Evolutionary conservation across 371 early-diverging fungal species (phyloP).

Genomic region (Thermomucor indicae-seudaticae): DNA sequence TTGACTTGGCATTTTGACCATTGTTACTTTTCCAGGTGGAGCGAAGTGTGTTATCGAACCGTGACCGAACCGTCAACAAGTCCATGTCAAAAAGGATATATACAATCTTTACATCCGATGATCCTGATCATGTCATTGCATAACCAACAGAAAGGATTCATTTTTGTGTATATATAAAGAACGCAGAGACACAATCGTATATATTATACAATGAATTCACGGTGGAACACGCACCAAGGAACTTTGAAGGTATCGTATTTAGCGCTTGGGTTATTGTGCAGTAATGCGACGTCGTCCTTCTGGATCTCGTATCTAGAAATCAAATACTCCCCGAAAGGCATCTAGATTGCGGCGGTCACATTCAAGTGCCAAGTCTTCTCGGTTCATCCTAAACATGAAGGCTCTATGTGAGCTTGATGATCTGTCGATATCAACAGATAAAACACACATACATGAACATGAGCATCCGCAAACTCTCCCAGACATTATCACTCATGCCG

Average conservation of each 20-base stretch:
- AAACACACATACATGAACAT: conserved; percentile 57
- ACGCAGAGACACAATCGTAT: too few species aligned
- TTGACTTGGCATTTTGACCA: too few species aligned
- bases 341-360: conserved; percentile 71
- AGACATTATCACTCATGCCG: conserved; percentile 75
- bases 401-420: background rate
- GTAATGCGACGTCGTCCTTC: background rate
- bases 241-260: too few species aligned
- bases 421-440: too few species aligned
- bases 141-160: too few species aligned
- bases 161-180: too few species aligned
- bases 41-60: conserved; percentile 21
- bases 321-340: conserved; percentile 77
- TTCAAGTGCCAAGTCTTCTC: conserved; percentile 70
- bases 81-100: conserved; percentile 52
- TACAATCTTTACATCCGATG: conserved; percentile 47
- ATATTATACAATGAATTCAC: too few species aligned
- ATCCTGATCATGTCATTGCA: conserved; percentile 37
- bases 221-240: too few species aligned
- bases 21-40: conserved; percentile 24
- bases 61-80: conserved; percentile 37
- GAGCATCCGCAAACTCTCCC: conserved; percentile 85
- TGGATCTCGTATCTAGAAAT: conserved; percentile 71
- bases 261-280: background rate
- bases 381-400: conserved; percentile 44